Evolutionary conservation across 768 basidiomycete species (phyloP), one percentile per base, ranked within the genome.

Genomic region (Pleurotus salmoneostramineus): DNA sequence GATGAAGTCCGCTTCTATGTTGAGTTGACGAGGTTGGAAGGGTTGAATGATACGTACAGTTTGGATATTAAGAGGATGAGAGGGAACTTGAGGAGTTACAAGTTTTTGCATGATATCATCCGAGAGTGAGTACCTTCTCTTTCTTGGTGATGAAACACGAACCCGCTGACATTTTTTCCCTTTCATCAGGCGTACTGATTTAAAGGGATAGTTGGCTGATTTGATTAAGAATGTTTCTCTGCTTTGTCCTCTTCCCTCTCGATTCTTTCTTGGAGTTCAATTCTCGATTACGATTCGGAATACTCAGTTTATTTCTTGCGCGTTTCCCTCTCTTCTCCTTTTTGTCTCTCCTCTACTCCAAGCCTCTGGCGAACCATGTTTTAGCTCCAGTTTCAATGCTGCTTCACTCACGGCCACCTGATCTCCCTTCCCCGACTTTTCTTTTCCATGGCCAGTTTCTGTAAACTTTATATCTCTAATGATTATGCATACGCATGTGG

Each of bases 1-100:
- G 96, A 96, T 64, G 97, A 98, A 84, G 93, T 99, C 63, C 85
- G 92, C 63, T 98, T 98, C 78, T 92, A 87, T 10, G 89, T 98
- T 61, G 97, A 99, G 76, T 73, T 99, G 61, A 98, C 96, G 48
- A 77, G 91, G 65, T 78, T 99, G 65, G 89, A 93, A 71, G 84
- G 93, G 61, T 79, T 98, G 65, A 91, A 88, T 63, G 92, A 93
- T 68, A 91, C 95, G 46, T 95, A 89, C 71, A 89, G 89, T 72
- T 78, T 98, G 65, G 95, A 98, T 73, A 88, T 98, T 68, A 84
- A 95, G 66, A 76, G 97, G 62, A 69, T 98, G 67, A 95, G 96
- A 71, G 97, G 97, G 32, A 91, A 92, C 68, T 76, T 96, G 69
- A 83, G 91, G 74, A 93, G 91, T 71, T 98, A 93, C 75, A 93